phyloP scores from a whole-genome alignment of 2,329 filamentous ascomycete genomes.

The Phymatotrichopsis omnivora region DNA sequence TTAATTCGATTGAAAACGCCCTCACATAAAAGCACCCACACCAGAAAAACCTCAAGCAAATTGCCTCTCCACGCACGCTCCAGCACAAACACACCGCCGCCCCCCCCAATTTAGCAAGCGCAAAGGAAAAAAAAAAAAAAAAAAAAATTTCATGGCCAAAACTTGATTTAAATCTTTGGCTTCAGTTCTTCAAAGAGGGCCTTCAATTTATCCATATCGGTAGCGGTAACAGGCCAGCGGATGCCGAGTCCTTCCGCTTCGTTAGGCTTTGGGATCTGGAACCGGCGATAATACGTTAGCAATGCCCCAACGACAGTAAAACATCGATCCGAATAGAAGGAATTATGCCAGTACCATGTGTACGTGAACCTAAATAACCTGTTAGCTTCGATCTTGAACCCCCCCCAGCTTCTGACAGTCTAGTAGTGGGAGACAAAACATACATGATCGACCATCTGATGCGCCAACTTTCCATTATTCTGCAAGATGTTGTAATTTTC shows the following conservation, averaged over 20 bases:
- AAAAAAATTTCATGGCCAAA: background rate
- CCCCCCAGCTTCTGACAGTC: constrained; percentile 5
- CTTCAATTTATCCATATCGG: constrained; percentile 76
- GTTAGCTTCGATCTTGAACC: no score
- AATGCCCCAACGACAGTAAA: background rate
- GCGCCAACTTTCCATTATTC: constrained; percentile 86
- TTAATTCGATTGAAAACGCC: no score
- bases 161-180: constrained; percentile 60
- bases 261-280: constrained; percentile 86
- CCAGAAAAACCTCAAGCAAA: no score
- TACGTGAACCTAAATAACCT: constrained; percentile 73
- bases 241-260: constrained; percentile 67
- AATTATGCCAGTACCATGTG: constrained; percentile 59
- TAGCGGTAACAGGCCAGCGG: constrained; percentile 63
- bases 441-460: constrained; percentile 90
- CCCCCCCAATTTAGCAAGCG: no score
- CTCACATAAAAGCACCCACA: no score
- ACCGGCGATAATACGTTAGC: background rate
- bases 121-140: no score
- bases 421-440: constrained; percentile 38
- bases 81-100: no score
- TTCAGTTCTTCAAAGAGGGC: constrained; percentile 73
- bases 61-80: no score
- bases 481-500: constrained; percentile 87
- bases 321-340: background rate